Percentiles rank a stretch among this genome's conserved stretches.
Evolutionary conservation across 1,139 yeast genomes (phyloP).

Genomic region (Debaryomyces sp.): DNA sequence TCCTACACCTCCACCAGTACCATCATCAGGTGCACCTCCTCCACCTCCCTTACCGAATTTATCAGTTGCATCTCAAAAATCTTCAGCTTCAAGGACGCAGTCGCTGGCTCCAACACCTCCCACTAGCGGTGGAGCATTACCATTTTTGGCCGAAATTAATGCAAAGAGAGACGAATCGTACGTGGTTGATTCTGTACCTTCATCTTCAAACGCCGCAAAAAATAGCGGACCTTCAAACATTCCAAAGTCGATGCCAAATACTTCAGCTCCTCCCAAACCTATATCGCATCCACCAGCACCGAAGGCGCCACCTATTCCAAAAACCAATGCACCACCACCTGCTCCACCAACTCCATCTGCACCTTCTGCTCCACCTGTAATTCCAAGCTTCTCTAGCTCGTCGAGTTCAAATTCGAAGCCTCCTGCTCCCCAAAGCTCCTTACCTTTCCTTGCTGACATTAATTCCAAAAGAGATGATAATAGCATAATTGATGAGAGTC

Average conservation of each 20-base stretch:
- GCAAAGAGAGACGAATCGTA: conserved; percentile 55
- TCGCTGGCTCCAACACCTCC: conserved; percentile 27
- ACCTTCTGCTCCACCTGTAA: conserved; percentile 16
- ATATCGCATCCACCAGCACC: conserved; percentile 9
- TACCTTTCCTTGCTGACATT: conserved; percentile 47
- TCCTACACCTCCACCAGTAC: conserved; percentile 13
- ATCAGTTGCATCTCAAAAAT: conserved; percentile 24
- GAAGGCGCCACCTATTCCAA: conserved; percentile 15
- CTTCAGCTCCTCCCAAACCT: neutral
- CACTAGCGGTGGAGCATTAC: conserved; percentile 29
- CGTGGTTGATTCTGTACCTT: conserved; percentile 54
- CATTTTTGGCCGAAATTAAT: conserved; percentile 59
- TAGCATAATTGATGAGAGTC: conserved; percentile 9
- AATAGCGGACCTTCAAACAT: conserved; percentile 6
- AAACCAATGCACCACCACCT: conserved; percentile 14
- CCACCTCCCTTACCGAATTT: conserved; percentile 26
- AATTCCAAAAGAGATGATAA: conserved; percentile 42
- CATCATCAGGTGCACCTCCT: conserved; percentile 18
- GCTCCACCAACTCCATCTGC: conserved; percentile 19
- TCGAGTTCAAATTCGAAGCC: conserved; percentile 1
- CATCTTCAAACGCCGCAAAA: neutral
- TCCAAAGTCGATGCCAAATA: conserved; percentile 7
- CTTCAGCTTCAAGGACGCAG: conserved; percentile 15
- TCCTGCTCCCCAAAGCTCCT: conserved; percentile 22
- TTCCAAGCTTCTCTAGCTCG: conserved; percentile 7